phyloP scores from a whole-genome alignment of 1,139 yeast species.

The Blastobotrys illinoisensis region DNA sequence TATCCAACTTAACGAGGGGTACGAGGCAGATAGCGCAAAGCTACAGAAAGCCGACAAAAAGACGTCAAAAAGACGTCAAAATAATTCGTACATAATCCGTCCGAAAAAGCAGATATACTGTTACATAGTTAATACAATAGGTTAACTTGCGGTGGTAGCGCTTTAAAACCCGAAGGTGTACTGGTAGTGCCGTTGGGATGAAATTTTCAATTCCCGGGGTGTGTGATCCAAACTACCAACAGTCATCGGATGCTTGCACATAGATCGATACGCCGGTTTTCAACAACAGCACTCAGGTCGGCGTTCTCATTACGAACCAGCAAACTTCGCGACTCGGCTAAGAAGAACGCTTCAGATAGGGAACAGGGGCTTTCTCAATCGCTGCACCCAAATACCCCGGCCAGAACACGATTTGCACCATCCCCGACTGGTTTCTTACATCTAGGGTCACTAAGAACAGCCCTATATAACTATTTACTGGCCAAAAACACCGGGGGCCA shows the following conservation, averaged over 20 bases:
- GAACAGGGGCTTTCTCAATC: background rate
- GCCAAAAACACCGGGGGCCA: conserved; percentile 79
- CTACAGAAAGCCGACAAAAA: too few relatives aligned
- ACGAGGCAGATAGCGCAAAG: too few relatives aligned
- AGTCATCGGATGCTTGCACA: background rate
- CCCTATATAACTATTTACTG: conserved; percentile 76
- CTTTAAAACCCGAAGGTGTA: too few relatives aligned
- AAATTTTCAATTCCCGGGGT: background rate
- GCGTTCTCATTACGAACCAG: background rate
- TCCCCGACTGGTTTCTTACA: conserved; percentile 95
- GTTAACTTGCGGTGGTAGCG: too few relatives aligned
- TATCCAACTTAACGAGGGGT: too few relatives aligned
- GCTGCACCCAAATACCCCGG: conserved; percentile 51
- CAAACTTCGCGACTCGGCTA: background rate
- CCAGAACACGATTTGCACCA: conserved; percentile 91
- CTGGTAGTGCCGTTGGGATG: background rate
- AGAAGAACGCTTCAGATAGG: background rate
- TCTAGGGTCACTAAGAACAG: conserved; percentile 88
- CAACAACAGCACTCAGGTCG: background rate
- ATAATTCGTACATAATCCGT: too few relatives aligned
- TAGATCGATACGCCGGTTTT: background rate
- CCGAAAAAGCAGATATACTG: too few relatives aligned
- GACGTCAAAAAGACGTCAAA: too few relatives aligned
- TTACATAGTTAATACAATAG: too few relatives aligned
- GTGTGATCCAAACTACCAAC: background rate